phyloP scores from a whole-genome alignment of 768 basidiomycete species.

The Rubroboletus pulcherrimus region DNA sequence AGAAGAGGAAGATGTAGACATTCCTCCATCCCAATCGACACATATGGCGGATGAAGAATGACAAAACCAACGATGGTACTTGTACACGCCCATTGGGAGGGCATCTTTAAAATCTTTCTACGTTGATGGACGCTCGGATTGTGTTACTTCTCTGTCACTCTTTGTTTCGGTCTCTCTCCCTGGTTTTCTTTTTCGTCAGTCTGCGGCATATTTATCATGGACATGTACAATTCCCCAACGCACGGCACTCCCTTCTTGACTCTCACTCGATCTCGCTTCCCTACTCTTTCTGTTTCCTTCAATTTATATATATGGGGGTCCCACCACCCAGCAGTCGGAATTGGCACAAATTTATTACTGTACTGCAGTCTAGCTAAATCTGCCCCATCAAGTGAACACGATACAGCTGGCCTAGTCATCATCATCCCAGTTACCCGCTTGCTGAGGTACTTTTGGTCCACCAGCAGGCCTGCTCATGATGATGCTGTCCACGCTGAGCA shows the following conservation, averaged over 20 bases:
- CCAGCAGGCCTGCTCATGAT: slow-evolving; percentile 96
- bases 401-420: slow-evolving; percentile 39
- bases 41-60: slow-evolving; percentile 22
- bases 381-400: slow-evolving; percentile 8
- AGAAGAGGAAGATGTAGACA: slow-evolving; percentile 45
- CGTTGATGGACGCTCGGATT: slow-evolving; percentile 22
- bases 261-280: slow-evolving; percentile 2
- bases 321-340: slow-evolving; percentile 17
- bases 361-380: slow-evolving; percentile 22
- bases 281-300: neutral
- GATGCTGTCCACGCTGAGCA: slow-evolving; percentile 94
- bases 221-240: slow-evolving; percentile 27
- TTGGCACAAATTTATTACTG: slow-evolving; percentile 26
- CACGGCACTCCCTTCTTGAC: slow-evolving; percentile 8
- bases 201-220: slow-evolving; percentile 30
- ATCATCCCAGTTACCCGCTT: slow-evolving; percentile 84
- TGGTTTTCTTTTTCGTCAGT: neutral
- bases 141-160: slow-evolving; percentile 19
- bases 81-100: slow-evolving; percentile 8
- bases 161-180: neutral
- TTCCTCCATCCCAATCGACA: slow-evolving; percentile 26
- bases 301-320: slow-evolving; percentile 10
- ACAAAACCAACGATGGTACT: slow-evolving; percentile 5
- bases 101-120: slow-evolving; percentile 10
- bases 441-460: slow-evolving; percentile 84